Evolutionary conservation across 116 monocot species (phyloP).

Genomic region (Trichopus zeylanicus): DNA sequence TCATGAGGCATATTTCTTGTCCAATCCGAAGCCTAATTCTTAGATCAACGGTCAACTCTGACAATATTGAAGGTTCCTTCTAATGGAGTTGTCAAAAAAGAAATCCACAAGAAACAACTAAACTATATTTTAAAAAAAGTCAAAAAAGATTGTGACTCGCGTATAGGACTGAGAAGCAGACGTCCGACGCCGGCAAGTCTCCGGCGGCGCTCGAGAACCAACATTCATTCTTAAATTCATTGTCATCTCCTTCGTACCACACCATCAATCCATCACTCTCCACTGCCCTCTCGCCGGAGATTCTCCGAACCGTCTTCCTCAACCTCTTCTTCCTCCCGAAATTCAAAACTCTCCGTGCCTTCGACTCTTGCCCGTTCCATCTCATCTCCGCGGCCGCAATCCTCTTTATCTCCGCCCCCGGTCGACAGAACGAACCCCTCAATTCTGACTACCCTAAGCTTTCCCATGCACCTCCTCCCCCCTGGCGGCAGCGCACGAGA

Average conservation of each 20-base stretch:
- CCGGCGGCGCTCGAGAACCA: neutral
- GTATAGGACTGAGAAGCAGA: conserved; percentile 23
- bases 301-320: conserved; percentile 2
- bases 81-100: neutral
- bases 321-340: neutral
- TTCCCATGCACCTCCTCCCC: conserved; percentile 4
- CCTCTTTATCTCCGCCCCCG: neutral
- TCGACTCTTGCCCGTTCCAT: conserved; percentile 10
- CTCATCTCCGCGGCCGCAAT: conserved; percentile 10
- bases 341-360: neutral
- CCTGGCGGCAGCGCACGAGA: neutral
- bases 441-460: conserved; percentile 6
- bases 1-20: too few species aligned
- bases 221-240: conserved; percentile 7
- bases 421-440: conserved; percentile 4
- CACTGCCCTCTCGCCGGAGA: conserved; percentile 6
- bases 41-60: neutral
- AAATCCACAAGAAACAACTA: neutral
- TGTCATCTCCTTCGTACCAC: conserved; percentile 6
- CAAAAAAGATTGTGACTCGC: conserved; percentile 15
- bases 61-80: neutral
- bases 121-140: neutral
- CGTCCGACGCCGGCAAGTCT: neutral
- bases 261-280: conserved; percentile 2
- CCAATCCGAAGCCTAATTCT: neutral